These are phyloP conservation scores for Erythrophleum ivorense DNA, from an alignment of 331 rosid species.

Conservation along the genomic window DNA sequence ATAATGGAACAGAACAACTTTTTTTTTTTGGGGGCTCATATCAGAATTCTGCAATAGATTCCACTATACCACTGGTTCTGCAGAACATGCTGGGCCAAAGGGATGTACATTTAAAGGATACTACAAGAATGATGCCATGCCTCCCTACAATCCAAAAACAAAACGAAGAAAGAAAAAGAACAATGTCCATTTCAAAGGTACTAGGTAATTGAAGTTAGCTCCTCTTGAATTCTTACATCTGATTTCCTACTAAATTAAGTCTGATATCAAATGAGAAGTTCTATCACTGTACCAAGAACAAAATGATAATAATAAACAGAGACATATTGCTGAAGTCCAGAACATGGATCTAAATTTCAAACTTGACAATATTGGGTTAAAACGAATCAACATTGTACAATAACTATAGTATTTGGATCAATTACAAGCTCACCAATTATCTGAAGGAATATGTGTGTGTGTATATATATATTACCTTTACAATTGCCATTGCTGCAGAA, in stretches of 20 bases:
- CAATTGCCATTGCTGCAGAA: slow-evolving; percentile 98
- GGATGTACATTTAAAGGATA: not conserved
- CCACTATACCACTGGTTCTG: not conserved
- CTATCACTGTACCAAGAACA: not conserved
- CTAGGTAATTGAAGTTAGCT: slow-evolving; percentile 8
- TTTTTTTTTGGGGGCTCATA: not conserved
- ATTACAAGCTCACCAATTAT: slow-evolving; percentile 21
- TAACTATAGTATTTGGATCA: slow-evolving; percentile 17
- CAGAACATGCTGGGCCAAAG: slow-evolving; percentile 1
- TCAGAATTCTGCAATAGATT: not conserved
- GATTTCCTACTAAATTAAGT: slow-evolving; percentile 6
- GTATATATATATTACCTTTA: slow-evolving; percentile 63
- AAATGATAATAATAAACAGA: slow-evolving; percentile 5
- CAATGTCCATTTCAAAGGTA: slow-evolving; percentile 20
- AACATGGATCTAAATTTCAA: slow-evolving; percentile 39
- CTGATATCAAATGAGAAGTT: slow-evolving; percentile 15
- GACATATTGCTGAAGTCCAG: slow-evolving; percentile 26
- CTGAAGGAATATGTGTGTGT: not conserved
- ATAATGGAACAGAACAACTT: not conserved
- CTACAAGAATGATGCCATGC: slow-evolving; percentile 14
- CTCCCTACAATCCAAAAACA: not conserved
- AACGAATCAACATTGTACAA: not conserved
- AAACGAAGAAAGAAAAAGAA: not conserved
- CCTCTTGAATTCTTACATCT: not conserved
- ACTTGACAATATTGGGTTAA: slow-evolving; percentile 6